Base-by-base conservation (phyloP, 2,329 filamentous ascomycete species). In the Dothiorella sarmentorum region DNA sequence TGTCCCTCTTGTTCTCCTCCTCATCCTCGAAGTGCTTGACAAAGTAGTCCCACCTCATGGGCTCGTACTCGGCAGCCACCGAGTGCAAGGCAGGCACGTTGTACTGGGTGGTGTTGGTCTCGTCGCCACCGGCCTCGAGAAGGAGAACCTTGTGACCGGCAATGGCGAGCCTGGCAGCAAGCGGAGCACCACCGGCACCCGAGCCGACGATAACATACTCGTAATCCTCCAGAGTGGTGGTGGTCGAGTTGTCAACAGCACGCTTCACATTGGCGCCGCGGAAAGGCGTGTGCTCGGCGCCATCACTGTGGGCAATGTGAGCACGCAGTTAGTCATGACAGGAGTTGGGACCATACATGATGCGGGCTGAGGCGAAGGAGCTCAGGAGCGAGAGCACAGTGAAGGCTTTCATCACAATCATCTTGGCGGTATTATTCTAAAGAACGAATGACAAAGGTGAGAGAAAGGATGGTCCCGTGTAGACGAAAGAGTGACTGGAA, bases 141-240 rank as follows among this genome's bases (percentile, higher is more conserved):
- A 87, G 77, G n/a, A 86, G 78, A 1, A 82, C 82, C 63, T 78
- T 81, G 71, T 82, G 78, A 38, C 84, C 84, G 31, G 81, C 80
- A 52, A 81, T 72, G n/a, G 84, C 84, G 26, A 87, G 78, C 40
- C 82, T 78, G 22, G 81, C 80, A 11, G 83, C 82, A 4, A 86
- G 68, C 7, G 83, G 82, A 15, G 80, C 82, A 45, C 83, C 84
- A 11, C 83, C 83, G 6, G 83, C 76, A 3, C 84, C 83, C 6
- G 81, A 83, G 10, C 84, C 84, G 35, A 86, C 82, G 9, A 87
- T 78, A 26, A 87, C 75, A 70, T 85, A 87, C 61, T 87, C 84
- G 65, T 87, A 87, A 29, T 53, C 47, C 24, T 44, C 38, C 29
- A 45, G 47, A 9, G 47, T 59, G 17, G 57, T 53, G 3, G 49